Percentiles rank a stretch among this genome's conserved stretches.
phyloP scores from a whole-genome alignment of 139 green algal species.

The Dunaliella sp. region DNA sequence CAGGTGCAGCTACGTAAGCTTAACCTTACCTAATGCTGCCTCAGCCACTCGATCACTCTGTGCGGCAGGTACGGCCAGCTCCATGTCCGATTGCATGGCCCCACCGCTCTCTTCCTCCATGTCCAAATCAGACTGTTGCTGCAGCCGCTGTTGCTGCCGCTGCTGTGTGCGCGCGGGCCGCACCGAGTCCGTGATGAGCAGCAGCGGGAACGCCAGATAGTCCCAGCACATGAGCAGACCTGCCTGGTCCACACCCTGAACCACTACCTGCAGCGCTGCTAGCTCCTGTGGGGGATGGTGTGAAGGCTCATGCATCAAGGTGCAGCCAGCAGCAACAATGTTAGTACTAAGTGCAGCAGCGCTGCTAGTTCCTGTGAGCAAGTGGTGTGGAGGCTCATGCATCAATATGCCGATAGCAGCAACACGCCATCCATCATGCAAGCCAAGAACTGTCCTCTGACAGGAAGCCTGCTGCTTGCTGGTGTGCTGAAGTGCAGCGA shows the following conservation, averaged over 20 bases:
- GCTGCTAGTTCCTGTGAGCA: too few species aligned
- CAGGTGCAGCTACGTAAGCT: too few species aligned
- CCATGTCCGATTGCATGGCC: not conserved
- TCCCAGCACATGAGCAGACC: constrained; percentile 60
- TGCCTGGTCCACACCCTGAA: constrained; percentile 3
- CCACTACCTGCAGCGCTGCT: constrained; percentile 4
- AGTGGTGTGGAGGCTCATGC: too few species aligned
- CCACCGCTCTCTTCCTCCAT: not conserved
- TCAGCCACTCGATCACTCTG: constrained; percentile 58
- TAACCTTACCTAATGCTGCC: constrained; percentile 26
- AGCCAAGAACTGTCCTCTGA: too few species aligned
- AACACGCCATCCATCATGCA: too few species aligned
- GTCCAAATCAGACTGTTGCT: not conserved
- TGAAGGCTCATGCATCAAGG: too few species aligned
- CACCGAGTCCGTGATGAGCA: constrained; percentile 59
- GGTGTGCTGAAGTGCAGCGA: too few species aligned
- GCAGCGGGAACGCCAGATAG: constrained; percentile 71
- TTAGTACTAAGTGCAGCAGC: too few species aligned
- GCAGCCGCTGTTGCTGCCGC: constrained; percentile 9
- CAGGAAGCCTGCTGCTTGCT: too few species aligned
- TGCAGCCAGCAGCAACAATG: too few species aligned
- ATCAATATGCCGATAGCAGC: too few species aligned
- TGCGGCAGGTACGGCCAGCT: constrained; percentile 17
- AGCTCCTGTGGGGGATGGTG: constrained; percentile 33
- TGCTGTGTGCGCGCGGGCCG: not conserved